Evolutionary conservation across 2,329 filamentous ascomycete genomes (phyloP).

Genomic region (Sarocladiaceae sp.): DNA sequence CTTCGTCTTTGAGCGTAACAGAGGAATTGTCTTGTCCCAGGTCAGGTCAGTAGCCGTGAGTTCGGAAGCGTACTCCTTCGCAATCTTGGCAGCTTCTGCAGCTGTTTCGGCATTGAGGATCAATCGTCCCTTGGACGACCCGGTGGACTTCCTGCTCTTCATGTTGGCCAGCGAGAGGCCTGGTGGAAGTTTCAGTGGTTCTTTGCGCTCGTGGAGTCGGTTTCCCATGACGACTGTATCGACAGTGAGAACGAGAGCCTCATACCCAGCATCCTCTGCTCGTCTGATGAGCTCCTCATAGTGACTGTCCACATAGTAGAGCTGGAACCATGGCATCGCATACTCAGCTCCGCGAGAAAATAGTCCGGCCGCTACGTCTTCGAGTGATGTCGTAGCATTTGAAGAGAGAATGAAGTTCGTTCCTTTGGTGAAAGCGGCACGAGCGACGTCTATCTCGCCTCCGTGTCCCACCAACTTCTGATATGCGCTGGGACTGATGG

Average conservation of each 20-base stretch:
- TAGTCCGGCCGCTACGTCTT: no score
- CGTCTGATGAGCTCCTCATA: constrained; percentile 20
- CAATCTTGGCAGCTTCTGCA: constrained; percentile 15
- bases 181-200: constrained; percentile 16
- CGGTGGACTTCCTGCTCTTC: not conserved
- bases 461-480: constrained; percentile 2
- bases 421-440: not conserved
- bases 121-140: constrained; percentile 11
- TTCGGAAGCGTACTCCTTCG: constrained; percentile 11
- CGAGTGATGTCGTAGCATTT: constrained; percentile 1
- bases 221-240: constrained; percentile 26
- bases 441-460: constrained; percentile 4
- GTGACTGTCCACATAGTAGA: constrained; percentile 12
- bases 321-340: constrained; percentile 5
- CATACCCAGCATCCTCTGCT: constrained; percentile 22
- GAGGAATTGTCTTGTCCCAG: constrained; percentile 19
- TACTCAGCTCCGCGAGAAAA: not conserved
- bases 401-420: constrained; percentile 2
- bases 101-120: constrained; percentile 18
- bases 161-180: constrained; percentile 20
- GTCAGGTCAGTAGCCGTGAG: constrained; percentile 17
- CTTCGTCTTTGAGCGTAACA: constrained; percentile 17
- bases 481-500: constrained; percentile 6
- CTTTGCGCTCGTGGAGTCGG: constrained; percentile 23
- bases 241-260: constrained; percentile 23